Evolutionary conservation across 2,329 filamentous ascomycete genomes (phyloP).

Genomic region (Cadophora malorum): DNA sequence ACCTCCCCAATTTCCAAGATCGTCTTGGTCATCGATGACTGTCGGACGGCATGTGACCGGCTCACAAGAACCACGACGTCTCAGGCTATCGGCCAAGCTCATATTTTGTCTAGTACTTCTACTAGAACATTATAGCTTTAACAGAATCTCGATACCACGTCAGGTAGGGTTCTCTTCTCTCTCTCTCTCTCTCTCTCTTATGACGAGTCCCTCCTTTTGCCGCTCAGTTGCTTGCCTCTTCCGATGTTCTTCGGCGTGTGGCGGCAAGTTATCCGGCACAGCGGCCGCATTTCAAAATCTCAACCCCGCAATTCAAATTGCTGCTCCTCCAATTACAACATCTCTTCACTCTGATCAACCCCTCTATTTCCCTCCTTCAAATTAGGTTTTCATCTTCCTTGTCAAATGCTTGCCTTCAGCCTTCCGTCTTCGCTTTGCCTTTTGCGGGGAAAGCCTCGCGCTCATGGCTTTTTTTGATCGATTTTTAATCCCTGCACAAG

Average conservation of each 20-base stretch:
- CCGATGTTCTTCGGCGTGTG: conserved; percentile 1
- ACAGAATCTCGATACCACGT: background rate
- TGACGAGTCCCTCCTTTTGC: background rate
- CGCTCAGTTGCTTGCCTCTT: background rate
- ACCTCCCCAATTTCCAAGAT: background rate
- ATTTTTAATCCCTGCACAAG: background rate
- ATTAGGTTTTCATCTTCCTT: background rate
- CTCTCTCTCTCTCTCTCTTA: background rate
- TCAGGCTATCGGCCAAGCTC: background rate
- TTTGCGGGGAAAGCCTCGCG: conserved; percentile 8
- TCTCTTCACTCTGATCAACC: background rate
- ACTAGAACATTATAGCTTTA: background rate
- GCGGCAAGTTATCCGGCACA: background rate
- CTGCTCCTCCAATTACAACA: background rate
- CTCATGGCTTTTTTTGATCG: background rate
- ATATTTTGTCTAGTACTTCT: background rate
- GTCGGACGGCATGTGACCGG: background rate
- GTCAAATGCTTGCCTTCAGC: conserved; percentile 16
- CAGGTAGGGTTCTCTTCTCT: background rate
- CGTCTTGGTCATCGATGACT: conserved; percentile 4
- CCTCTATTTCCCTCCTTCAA: background rate
- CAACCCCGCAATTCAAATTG: conserved; percentile 3
- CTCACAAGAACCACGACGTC: background rate
- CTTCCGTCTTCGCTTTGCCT: conserved; percentile 18
- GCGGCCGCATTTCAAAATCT: background rate